Conservation (phyloP, 169 alveolate species). For the Cryptosporidium muris region DNA sequence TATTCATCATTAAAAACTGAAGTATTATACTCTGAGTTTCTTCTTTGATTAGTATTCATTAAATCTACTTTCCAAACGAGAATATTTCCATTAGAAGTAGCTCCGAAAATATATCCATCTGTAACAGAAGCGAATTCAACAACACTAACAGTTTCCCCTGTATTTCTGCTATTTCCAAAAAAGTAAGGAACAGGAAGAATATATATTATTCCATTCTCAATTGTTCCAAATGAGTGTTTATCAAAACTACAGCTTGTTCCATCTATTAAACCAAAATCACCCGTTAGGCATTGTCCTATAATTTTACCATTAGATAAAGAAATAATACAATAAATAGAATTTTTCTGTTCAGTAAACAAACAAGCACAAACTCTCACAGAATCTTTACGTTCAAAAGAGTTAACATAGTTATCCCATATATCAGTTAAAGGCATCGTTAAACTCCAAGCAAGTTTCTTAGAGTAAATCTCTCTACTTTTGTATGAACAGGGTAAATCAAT, state of each 20-base stretch:
- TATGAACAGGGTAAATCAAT: not conserved
- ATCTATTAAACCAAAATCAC: conserved; percentile 60
- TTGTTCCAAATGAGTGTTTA: conserved; percentile 54
- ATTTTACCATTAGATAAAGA: conserved; percentile 61
- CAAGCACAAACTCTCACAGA: conserved; percentile 29
- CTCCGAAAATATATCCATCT: conserved; percentile 66
- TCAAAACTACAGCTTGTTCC: conserved; percentile 38
- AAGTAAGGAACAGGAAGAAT: conserved; percentile 34
- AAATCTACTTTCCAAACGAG: conserved; percentile 60
- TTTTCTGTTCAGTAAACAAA: conserved; percentile 45
- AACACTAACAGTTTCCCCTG: conserved; percentile 4
- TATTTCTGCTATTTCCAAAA: not conserved
- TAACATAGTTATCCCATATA: conserved; percentile 44
- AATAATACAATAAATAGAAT: conserved; percentile 51
- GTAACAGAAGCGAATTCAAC: conserved; percentile 35
- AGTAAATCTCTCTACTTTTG: not conserved
- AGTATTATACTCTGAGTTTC: too few relatives aligned
- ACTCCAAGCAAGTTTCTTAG: conserved; percentile 3
- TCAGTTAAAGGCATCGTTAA: conserved; percentile 26
- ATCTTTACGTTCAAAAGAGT: conserved; percentile 17
- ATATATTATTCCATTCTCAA: conserved; percentile 64
- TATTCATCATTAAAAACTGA: too few relatives aligned
- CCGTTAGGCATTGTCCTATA: conserved; percentile 61
- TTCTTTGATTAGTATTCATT: not conserved
- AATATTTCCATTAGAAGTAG: conserved; percentile 44